These are phyloP conservation scores for Fusarium gaditjirri DNA, from an alignment of 2,329 filamentous ascomycete species.

Conservation along the genomic window DNA sequence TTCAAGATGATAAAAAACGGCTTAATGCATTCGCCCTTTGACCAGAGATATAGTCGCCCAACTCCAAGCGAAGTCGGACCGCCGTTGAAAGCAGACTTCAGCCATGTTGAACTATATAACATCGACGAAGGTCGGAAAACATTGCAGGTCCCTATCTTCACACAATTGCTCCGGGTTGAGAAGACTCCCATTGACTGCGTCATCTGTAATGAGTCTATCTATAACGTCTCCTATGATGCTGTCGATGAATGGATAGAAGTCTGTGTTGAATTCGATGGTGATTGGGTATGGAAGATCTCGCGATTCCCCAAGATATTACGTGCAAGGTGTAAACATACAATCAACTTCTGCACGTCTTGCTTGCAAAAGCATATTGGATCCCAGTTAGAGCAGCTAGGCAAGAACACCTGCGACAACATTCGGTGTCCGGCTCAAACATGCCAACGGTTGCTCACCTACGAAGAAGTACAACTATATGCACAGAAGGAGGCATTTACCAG, in stretches of 20 bases:
- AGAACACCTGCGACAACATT: neutral
- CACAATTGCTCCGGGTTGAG: neutral
- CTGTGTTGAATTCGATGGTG: neutral
- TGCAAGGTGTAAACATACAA: neutral
- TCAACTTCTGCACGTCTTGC: neutral
- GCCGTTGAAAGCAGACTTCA: neutral
- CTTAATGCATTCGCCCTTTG: neutral
- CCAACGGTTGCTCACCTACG: neutral
- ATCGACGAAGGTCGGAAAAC: neutral
- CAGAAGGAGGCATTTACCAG: neutral
- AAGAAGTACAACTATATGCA: neutral
- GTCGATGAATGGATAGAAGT: neutral
- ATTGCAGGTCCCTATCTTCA: neutral
- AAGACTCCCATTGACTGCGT: neutral
- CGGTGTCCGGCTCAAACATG: neutral
- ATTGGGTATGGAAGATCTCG: neutral
- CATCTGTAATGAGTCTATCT: neutral
- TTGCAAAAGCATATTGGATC: neutral
- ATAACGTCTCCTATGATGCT: neutral
- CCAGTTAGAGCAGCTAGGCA: neutral
- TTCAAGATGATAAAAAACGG: neutral
- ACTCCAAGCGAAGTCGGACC: neutral
- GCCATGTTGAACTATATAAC: neutral
- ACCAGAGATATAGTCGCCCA: neutral
- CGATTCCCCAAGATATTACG: neutral